Base-by-base conservation (phyloP, 164 flowering plant genomes). In the Euptelea pleiosperma region DNA sequence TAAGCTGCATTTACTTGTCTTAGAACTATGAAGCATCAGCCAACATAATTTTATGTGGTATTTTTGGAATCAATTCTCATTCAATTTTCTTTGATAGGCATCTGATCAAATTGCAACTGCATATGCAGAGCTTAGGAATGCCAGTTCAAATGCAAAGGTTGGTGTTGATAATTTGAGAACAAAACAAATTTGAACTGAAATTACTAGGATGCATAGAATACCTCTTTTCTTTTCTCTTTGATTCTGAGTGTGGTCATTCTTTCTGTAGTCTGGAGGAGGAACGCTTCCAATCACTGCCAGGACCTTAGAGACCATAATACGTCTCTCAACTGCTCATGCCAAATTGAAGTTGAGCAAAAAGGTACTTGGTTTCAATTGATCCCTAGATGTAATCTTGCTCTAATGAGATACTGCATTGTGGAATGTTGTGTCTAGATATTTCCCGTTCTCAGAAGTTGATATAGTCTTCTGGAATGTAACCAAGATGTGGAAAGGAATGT, bases 221-320 rank as follows among this genome's bases (percentile, higher is more conserved):
- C 24, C 16, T 14, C 8, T 8, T 43, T 24, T 35, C 8, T 54
- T 10, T 18, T 11, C 3, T 50, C 14, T 16, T 39, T 37, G 26
- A 28, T 58, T 49, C 21, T 42, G 48, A 45, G 45, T 15, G 6
- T 64, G 14, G 10, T 55, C 55, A 43, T 34, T 30, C 18, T 29
- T 48, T 42, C 34, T 73, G 59, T 53, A 94, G 99, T 75, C 85
- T 57, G 89, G 84, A 4, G 84, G 96, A 59, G 99, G 99, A 48
- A 91, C 99, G 26, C 91, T 94, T 66, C 99, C 99, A 58, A 93
- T 93, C 18, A 93, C 99, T 65, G 97, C 97, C 47, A 83, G 99
- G 72, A 88, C 97, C 40, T 70, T 93, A 30, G 99, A 93, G 78
- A 93, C 99, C 46, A 93, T 93, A 2, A 93, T 93, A 39, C 89